Base-by-base conservation (phyloP, 202 grass and related monocot genomes). In the Tripidium arundinaceum region DNA sequence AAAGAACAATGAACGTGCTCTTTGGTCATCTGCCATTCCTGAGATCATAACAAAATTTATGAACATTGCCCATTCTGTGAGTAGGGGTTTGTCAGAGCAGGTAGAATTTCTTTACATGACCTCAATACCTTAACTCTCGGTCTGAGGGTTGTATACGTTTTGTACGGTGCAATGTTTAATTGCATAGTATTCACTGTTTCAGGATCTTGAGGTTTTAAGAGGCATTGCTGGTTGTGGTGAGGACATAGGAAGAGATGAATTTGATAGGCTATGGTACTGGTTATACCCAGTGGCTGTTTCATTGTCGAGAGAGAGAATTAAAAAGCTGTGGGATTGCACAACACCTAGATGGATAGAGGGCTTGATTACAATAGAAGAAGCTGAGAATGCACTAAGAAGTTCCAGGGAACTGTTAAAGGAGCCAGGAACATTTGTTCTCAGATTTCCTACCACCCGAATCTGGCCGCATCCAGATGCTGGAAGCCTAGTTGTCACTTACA, bases 381-480 rank as follows among this genome's bases (percentile, higher is more conserved):
- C 92, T 13, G 88, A 91, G 64, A 87, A 83, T 78, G 88, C 88
- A 6, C 76, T 94, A 63, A 86, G 68, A 88, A 77, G 60, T 73
- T 89, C 92, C 39, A 81, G 49, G 57, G 86, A 62, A 72, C 18
- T 64, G 11, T 75, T 82, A 25, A 78, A 77, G 72, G 79, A 76
- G 28, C 62, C 79, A 31, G 92, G 95, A 50, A 98, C 84, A 38
- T 98, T 98, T 87, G 80, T 98, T 59, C 84, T 94, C 55, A 89
- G 95, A 74, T 98, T 98, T 75, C 95, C 95, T 78, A 91, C 76
- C 38, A 87, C 90, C 43, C 78, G 92, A 84, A 94, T 88, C 73
- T 98, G 95, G 92, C 95, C 95, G 4, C 95, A 98, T 75, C 95
- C 95, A 45, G 95, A 98, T 87, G 90, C 92, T 34, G 95, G 95